Base-by-base conservation (phyloP, 2,329 filamentous ascomycete species). In the Apiospora kogelbergensis region DNA sequence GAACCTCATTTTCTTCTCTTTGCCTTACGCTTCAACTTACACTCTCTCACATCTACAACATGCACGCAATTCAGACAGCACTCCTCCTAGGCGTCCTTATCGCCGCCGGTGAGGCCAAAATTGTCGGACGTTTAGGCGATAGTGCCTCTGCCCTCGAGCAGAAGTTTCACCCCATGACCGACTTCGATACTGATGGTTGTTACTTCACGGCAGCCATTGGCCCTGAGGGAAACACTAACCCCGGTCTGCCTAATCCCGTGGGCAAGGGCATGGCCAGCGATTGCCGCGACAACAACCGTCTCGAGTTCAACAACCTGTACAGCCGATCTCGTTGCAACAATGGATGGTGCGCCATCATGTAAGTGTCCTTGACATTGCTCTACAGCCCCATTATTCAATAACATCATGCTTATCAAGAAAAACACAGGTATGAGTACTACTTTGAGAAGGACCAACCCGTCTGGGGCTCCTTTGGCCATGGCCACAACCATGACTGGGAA, bases 181-280 rank as follows among this genome's bases (percentile, higher is more conserved):
- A 82, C 73, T 82, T 81, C 68, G 81, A 82, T 71, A 74, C 71
- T 0, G 80, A 82, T 60, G 77, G 81, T 10, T 82, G 81, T 72
- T 83, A 84, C 74, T 82, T 84, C 71, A 83, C 83, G 1, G 81
- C 84, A n/a, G 84, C 83, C 48, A 80, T 85, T 45, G 77, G 78
- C 69, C 74, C 74, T 0, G 68, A 76, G 10, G 82, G 83, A 33
- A 76, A 76, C 42, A 75, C 79, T 41, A 71, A 67, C 37, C 53
- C 73, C 15, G 77, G 77, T n/a, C 74, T 79, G 10, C 74, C 68
- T 9, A 57, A 65, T 26, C 24, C 33, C 7, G 10, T 45, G 20
- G 57, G 37, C 22, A 67, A 67, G 40, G 33, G 60, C 40, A 30
- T 40, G 22, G 60, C 40, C 15, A 42, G 73, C 33, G 71, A 76